phyloP scores from a whole-genome alignment of 768 basidiomycete genomes.

The Leccinellum luteum region DNA sequence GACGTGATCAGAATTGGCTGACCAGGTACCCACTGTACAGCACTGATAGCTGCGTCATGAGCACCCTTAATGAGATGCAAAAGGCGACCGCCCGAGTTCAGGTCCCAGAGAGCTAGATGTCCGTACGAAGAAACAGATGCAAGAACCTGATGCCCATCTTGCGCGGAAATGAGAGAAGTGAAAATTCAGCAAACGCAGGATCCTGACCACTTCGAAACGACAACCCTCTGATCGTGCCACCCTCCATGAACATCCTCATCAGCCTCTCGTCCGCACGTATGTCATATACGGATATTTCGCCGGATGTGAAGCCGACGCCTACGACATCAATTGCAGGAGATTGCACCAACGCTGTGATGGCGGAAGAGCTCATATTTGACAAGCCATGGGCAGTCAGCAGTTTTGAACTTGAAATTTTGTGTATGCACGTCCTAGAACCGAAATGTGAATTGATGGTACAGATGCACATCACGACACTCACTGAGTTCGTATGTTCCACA shows the following conservation, averaged over 20 bases:
- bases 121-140: conserved; percentile 86
- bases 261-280: conserved; percentile 86
- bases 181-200: conserved; percentile 1
- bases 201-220: conserved; percentile 82
- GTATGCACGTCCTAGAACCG: conserved; percentile 67
- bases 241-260: conserved; percentile 89
- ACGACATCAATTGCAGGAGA: conserved; percentile 96
- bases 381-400: conserved; percentile 43
- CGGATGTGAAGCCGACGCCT: conserved; percentile 87
- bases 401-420: conserved; percentile 62
- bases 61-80: conserved; percentile 85
- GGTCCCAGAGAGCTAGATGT: conserved; percentile 91
- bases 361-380: conserved; percentile 31
- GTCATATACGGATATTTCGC: conserved; percentile 87
- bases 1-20: conserved; percentile 90
- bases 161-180: background rate
- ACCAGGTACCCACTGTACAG: conserved; percentile 89
- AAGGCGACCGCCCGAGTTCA: conserved; percentile 76
- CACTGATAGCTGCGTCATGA: conserved; percentile 81
- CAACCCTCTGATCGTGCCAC: conserved; percentile 70
- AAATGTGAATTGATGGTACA: background rate
- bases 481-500: conserved; percentile 94
- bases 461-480: conserved; percentile 34
- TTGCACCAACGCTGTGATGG: conserved; percentile 80
- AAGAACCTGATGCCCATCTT: conserved; percentile 86